A percentile compares a stretch with the other conserved stretches of the same genome.
Conservation (phyloP, 768 basidiomycete genomes). For the Wakefieldia striispora region DNA sequence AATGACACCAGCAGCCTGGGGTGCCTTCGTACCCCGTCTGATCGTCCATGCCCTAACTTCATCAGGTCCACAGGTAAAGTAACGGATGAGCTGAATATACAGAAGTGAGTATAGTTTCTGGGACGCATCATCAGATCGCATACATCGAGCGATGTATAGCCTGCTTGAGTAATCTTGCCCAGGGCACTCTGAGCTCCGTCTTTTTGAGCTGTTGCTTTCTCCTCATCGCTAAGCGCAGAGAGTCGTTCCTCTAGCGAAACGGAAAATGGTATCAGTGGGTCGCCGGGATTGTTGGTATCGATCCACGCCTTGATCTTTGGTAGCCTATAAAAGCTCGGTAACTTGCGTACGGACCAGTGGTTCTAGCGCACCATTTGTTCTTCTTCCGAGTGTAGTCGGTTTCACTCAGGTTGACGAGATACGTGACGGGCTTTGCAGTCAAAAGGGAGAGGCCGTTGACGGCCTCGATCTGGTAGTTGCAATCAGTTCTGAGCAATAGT, state of each 20-base stretch:
- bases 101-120: background rate
- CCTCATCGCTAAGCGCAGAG: constrained; percentile 55
- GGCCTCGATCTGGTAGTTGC: constrained; percentile 68
- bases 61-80: constrained; percentile 96
- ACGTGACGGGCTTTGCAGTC: constrained; percentile 96
- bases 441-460: constrained; percentile 87
- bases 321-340: constrained; percentile 49
- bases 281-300: constrained; percentile 93
- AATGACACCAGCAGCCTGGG: constrained; percentile 97
- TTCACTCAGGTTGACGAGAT: constrained; percentile 96
- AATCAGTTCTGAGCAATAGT: constrained; percentile 10
- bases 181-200: constrained; percentile 74
- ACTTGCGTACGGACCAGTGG: background rate
- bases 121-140: constrained; percentile 21
- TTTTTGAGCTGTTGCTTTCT: constrained; percentile 77
- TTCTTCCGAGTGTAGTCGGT: constrained; percentile 94
- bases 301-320: constrained; percentile 99
- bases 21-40: constrained; percentile 89
- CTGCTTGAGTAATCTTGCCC: constrained; percentile 93
- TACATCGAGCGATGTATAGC: constrained; percentile 84
- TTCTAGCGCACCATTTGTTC: constrained; percentile 81
- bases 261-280: constrained; percentile 94
- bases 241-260: constrained; percentile 94
- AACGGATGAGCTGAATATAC: constrained; percentile 74
- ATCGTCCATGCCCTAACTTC: constrained; percentile 99